phyloP scores from a whole-genome alignment of 2,329 filamentous ascomycete genomes.

The Verticillium klebahnii region DNA sequence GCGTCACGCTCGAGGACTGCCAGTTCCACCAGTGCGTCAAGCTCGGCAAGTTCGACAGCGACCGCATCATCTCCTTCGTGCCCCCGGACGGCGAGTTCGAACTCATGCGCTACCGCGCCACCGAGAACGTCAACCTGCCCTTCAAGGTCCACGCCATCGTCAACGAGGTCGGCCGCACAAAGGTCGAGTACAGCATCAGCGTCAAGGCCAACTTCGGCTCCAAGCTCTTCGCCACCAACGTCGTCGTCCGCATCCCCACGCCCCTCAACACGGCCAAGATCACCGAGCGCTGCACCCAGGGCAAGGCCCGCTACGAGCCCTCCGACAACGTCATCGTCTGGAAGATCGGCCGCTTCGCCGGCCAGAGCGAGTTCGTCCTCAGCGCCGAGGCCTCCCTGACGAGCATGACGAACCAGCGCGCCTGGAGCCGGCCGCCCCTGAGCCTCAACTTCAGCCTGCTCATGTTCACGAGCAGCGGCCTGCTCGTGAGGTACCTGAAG shows the following conservation, averaged over 20 bases:
- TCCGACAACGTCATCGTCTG: conserved; percentile 97
- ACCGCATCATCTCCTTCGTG: conserved; percentile 94
- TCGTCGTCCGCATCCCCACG: conserved; percentile 89
- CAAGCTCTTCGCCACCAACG: conserved; percentile 96
- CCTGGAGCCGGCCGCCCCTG: conserved; percentile 89
- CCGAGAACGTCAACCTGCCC: conserved; percentile 96
- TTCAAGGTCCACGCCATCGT: conserved; percentile 99
- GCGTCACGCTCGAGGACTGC: conserved; percentile 93
- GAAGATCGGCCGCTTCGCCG: conserved; percentile 98
- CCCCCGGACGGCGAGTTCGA: conserved; percentile 98
- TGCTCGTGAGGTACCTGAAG: conserved; percentile 92
- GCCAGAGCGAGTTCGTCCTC: conserved; percentile 94
- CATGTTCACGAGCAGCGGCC: conserved; percentile 95
- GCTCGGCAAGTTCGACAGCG: conserved; percentile 91
- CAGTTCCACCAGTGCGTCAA: conserved; percentile 99
- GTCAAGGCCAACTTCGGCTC: conserved; percentile 95
- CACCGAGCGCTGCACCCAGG: conserved; percentile 87
- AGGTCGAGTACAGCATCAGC: conserved; percentile 97
- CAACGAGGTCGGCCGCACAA: conserved; percentile 93
- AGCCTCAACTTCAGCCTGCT: conserved; percentile 89
- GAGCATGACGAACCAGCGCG: conserved; percentile 97
- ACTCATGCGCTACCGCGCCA: conserved; percentile 96
- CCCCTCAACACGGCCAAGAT: conserved; percentile 95
- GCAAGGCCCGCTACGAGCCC: conserved; percentile 97
- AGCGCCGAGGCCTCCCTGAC: conserved; percentile 91